phyloP scores from a whole-genome alignment of 441 rosid species.

The Flueggea neowawraea region DNA sequence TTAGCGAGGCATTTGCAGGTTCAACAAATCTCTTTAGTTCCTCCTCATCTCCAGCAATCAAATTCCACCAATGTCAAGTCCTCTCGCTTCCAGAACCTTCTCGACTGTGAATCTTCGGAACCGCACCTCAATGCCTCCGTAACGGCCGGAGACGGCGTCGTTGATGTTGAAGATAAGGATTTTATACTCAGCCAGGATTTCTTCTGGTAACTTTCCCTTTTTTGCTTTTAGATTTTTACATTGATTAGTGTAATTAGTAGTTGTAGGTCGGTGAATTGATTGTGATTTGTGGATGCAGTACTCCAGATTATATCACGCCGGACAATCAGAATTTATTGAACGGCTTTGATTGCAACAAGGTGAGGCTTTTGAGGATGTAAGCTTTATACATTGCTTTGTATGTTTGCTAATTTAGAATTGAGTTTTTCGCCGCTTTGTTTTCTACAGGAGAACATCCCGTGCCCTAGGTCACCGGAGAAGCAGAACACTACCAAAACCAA shows the following conservation, averaged over 20 bases:
- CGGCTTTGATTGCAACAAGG: constrained; percentile 63
- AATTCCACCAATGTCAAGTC: constrained; percentile 22
- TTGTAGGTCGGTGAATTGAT: background rate
- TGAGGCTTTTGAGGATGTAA: constrained; percentile 11
- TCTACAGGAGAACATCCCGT: constrained; percentile 59
- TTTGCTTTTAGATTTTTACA: background rate
- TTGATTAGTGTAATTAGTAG: background rate
- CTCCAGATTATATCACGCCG: constrained; percentile 94
- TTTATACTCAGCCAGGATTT: constrained; percentile 88
- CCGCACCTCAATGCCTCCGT: constrained; percentile 20
- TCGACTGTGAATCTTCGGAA: constrained; percentile 32
- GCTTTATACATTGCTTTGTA: background rate
- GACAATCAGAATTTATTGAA: constrained; percentile 59
- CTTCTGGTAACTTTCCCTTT: constrained; percentile 53
- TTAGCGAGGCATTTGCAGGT: constrained; percentile 37
- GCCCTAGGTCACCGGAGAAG: constrained; percentile 92
- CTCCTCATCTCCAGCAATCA: constrained; percentile 37
- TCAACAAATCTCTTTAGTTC: constrained; percentile 16
- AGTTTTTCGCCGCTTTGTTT: background rate
- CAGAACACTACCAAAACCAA: constrained; percentile 50
- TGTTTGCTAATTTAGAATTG: background rate
- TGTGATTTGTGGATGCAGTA: constrained; percentile 41
- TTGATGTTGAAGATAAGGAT: constrained; percentile 39
- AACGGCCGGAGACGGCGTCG: constrained; percentile 21
- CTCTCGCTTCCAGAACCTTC: constrained; percentile 35